A percentile compares a stretch with the other conserved stretches of the same genome.
Conservation (phyloP, 768 basidiomycete species). For the Termitomyces sp. region DNA sequence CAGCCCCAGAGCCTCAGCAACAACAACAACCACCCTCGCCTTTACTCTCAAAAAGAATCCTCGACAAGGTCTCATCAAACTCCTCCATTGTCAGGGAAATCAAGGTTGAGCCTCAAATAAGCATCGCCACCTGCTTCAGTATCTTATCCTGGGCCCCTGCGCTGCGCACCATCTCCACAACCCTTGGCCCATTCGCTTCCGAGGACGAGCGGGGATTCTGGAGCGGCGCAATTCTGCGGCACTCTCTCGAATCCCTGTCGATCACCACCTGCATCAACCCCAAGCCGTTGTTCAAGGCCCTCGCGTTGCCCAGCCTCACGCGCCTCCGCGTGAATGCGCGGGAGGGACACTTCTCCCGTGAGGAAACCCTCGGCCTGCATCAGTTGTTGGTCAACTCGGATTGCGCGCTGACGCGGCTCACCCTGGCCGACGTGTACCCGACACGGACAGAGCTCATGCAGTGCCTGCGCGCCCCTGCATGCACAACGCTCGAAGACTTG, state of each 20-base stretch:
- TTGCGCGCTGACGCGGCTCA: neutral
- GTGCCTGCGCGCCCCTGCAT: neutral
- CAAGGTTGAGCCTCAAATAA: neutral
- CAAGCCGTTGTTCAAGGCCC: neutral
- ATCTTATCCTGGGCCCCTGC: neutral
- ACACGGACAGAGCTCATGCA: neutral
- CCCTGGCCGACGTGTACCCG: neutral
- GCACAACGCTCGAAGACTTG: neutral
- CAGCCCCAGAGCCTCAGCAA: neutral
- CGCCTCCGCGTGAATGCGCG: neutral
- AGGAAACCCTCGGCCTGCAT: neutral
- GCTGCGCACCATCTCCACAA: neutral
- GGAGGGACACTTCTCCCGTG: neutral
- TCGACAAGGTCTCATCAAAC: neutral
- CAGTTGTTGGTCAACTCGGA: neutral
- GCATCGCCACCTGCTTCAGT: neutral
- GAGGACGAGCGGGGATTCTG: fast-evolving
- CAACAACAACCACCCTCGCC: neutral
- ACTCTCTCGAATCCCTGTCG: neutral
- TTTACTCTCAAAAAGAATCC: neutral
- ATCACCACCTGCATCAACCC: neutral
- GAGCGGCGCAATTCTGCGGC: fast-evolving
- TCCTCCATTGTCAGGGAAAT: neutral
- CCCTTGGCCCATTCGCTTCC: neutral
- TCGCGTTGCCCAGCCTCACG: neutral